Evolutionary conservation across 2,329 filamentous ascomycete species (phyloP).

Genomic region (Colletotrichum paranaense): DNA sequence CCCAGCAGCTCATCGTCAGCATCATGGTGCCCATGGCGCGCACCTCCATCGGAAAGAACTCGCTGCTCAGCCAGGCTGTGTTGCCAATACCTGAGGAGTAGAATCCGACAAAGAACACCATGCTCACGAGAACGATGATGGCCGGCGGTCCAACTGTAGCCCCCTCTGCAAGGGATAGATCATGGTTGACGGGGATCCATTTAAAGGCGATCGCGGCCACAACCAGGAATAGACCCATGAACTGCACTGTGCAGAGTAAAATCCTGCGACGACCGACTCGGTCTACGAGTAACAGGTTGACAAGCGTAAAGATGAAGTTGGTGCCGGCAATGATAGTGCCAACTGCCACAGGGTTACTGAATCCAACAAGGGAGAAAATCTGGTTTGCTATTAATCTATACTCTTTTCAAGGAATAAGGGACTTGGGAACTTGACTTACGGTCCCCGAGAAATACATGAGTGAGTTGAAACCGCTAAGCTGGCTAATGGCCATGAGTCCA

Average conservation of each 20-base stretch:
- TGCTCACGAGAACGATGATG: constrained; percentile 52
- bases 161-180: constrained; percentile 50
- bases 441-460: constrained; percentile 62
- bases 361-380: constrained; percentile 53
- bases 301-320: constrained; percentile 61
- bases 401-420: too few species aligned
- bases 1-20: constrained; percentile 59
- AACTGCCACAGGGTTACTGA: constrained; percentile 59
- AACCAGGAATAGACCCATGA: constrained; percentile 56
- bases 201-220: constrained; percentile 56
- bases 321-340: constrained; percentile 55
- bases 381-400: too few species aligned
- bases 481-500: constrained; percentile 63
- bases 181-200: constrained; percentile 56
- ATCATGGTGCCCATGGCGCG: constrained; percentile 61
- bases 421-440: too few species aligned
- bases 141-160: constrained; percentile 44
- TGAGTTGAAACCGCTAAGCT: constrained; percentile 65
- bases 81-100: constrained; percentile 58
- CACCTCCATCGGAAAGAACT: constrained; percentile 59
- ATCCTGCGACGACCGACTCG: constrained; percentile 56
- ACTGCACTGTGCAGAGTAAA: constrained; percentile 54
- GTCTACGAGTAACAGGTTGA: constrained; percentile 60
- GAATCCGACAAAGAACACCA: constrained; percentile 55
- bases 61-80: constrained; percentile 58